These are phyloP conservation scores for Fusarium musae DNA, from an alignment of 2,329 filamentous ascomycete species.

Conservation along the genomic window DNA sequence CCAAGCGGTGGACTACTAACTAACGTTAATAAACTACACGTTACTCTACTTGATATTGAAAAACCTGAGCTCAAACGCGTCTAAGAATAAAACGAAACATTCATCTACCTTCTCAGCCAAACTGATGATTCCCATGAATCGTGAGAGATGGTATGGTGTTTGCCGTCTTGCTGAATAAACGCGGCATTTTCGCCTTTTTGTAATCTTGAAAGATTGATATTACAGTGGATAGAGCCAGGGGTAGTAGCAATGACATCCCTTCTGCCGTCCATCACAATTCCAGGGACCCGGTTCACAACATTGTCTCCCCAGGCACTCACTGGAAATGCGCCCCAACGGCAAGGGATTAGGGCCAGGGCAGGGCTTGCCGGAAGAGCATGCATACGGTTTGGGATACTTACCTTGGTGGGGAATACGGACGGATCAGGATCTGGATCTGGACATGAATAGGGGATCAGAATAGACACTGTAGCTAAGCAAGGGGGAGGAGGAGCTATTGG, in stretches of 20 bases:
- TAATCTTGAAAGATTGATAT: neutral
- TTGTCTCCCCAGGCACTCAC: neutral
- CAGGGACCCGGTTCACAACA: conserved; percentile 30
- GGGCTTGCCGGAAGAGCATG: conserved; percentile 12
- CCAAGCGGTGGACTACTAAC: conserved; percentile 4
- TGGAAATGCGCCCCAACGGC: neutral
- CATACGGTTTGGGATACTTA: neutral
- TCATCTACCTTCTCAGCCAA: neutral
- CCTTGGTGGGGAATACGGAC: neutral
- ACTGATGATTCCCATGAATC: neutral
- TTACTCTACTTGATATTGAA: neutral
- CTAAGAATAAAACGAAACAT: conserved; percentile 2
- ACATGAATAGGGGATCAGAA: neutral
- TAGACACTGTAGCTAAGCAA: neutral
- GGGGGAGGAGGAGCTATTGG: neutral
- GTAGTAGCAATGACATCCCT: neutral
- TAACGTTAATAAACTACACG: neutral
- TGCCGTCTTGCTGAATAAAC: neutral
- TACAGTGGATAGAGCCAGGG: conserved; percentile 2
- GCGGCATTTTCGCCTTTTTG: neutral
- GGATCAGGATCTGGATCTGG: neutral
- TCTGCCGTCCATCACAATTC: conserved; percentile 4
- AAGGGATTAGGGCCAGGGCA: conserved; percentile 27
- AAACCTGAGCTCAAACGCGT: neutral
- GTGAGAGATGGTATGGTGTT: neutral